These are phyloP conservation scores for Backusella morwellensis DNA, from an alignment of 192 early-diverging fungal species.

Conservation along the genomic window DNA sequence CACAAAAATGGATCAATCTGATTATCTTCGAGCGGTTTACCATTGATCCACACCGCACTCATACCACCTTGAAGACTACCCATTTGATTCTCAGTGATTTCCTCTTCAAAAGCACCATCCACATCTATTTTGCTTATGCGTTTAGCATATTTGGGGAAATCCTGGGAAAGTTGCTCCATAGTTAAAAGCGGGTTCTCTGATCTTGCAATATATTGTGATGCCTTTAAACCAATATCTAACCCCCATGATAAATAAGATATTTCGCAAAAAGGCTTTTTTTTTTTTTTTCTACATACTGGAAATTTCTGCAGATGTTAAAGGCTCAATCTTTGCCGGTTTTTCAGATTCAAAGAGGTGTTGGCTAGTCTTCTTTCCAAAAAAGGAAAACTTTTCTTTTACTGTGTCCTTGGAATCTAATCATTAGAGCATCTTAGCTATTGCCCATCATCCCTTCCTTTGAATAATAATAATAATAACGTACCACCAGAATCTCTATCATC, in stretches of 20 bases:
- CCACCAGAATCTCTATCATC: constrained; percentile 80
- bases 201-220: constrained; percentile 68
- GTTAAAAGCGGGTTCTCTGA: constrained; percentile 60
- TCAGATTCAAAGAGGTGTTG: constrained; percentile 42
- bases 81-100: constrained; percentile 35
- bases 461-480: constrained; percentile 3
- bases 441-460: background rate
- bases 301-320: constrained; percentile 53
- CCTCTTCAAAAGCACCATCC: constrained; percentile 42
- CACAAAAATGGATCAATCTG: constrained; percentile 68
- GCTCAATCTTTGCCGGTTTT: constrained; percentile 44
- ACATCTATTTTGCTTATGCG: constrained; percentile 55
- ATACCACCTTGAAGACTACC: constrained; percentile 12
- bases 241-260: background rate
- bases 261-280: background rate
- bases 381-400: constrained; percentile 12
- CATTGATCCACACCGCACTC: constrained; percentile 65
- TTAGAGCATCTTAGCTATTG: background rate
- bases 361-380: constrained; percentile 23
- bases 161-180: constrained; percentile 68
- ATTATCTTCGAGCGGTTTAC: constrained; percentile 48
- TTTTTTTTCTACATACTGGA: constrained; percentile 31
- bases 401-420: constrained; percentile 6
- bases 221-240: constrained; percentile 63
- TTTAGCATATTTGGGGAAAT: constrained; percentile 91